phyloP scores from a whole-genome alignment of 257 asterid genomes.

The Echium plantagineum region DNA sequence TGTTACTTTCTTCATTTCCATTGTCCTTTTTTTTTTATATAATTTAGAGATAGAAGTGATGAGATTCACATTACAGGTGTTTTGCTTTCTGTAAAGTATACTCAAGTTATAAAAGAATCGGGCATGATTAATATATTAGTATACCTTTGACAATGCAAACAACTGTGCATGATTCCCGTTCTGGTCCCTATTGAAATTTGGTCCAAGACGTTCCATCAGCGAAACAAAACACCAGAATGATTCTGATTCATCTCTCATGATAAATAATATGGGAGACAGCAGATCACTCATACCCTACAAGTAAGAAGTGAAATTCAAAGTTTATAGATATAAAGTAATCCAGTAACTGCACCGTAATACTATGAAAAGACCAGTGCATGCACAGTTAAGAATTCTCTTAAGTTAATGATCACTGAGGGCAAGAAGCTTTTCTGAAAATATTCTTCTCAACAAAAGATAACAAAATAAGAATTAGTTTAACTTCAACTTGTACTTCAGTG shows the following conservation, averaged over 20 bases:
- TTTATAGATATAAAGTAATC: neutral
- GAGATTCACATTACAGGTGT: neutral
- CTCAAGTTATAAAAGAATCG: too few relatives aligned
- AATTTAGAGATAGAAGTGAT: neutral
- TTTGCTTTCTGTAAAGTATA: neutral
- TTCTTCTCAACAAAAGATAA: neutral
- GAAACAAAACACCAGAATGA: constrained; percentile 93
- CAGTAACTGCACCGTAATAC: neutral
- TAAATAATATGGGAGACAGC: constrained; percentile 80
- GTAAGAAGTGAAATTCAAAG: neutral
- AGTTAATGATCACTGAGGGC: neutral
- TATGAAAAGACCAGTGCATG: neutral
- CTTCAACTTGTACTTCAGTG: neutral
- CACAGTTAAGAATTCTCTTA: neutral
- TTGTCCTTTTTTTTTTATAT: too few relatives aligned
- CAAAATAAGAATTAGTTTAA: neutral
- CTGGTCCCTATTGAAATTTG: constrained; percentile 96
- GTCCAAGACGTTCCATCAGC: constrained; percentile 96
- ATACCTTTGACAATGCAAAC: constrained; percentile 89
- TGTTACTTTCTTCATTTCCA: too few relatives aligned
- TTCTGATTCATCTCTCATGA: constrained; percentile 81
- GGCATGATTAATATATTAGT: too few relatives aligned
- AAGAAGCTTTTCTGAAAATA: neutral
- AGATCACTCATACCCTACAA: constrained; percentile 99
- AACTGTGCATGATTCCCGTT: constrained; percentile 98